Base-by-base conservation (phyloP, 2,329 filamentous ascomycete species). In the Lachnellula occidentalis region DNA sequence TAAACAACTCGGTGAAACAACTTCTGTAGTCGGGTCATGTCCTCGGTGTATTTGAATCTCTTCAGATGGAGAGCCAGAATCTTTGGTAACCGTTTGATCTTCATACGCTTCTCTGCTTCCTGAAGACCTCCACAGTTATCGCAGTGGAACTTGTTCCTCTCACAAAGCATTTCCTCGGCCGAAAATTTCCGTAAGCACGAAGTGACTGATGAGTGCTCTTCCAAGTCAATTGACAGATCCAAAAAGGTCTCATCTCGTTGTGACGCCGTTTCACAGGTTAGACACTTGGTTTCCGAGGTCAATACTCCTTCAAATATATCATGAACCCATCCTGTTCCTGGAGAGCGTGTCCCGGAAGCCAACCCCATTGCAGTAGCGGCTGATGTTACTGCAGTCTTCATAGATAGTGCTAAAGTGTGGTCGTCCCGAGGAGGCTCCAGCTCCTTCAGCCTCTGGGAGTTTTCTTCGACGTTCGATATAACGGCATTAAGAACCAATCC, bases 51-150 rank as follows among this genome's bases (percentile, higher is more conserved):
- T 74, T 97, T 97, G 78, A 99, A 99, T 54, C 94, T 84, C 74
- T 99, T 99, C 59, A 99, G 74, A 69, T 99, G 94, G 55, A 99
- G 75, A 4, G 94, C 92, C 60, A 99, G 74, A 56, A 99, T 90
- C 67, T 90, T 91, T 4, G 94, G 94, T 67, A 97, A 74, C 51
- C 89, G 83, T 76, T 99, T 97, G 64, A 99, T 92, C 77, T 97
- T 99, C 94, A 99, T 99, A 60, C 94, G 83, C 76, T 97, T 99
- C 72, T 99, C 94, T 0, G 94, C 94, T 73, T 99, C 94, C 72
- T 99, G 94, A 53, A 99, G 76, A 2, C 94, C 94, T 51, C 94
- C 94, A 64, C 94, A 99, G 65, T 92, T 92, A 70, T 99, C 94
- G 73, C 94, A 99, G 69, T 99, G 92, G 63, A 99, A 99, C 69